Percentiles rank a stretch among this genome's conserved stretches.
phyloP scores from a whole-genome alignment of 495 filamentous ascomycete species.

The Choiromyces venosus region DNA sequence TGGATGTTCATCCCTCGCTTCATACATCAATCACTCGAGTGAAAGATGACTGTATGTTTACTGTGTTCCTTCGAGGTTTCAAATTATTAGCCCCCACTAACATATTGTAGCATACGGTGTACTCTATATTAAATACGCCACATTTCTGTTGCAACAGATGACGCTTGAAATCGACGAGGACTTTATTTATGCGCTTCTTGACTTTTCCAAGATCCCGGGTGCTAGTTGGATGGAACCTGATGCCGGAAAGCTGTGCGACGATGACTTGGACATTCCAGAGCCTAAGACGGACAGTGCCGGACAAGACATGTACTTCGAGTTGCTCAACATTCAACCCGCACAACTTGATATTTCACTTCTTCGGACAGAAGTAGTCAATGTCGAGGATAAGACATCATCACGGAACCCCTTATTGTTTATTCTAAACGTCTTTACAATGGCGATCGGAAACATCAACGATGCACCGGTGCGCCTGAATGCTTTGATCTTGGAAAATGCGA shows the following conservation, averaged over 20 bases:
- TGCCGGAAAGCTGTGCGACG: slow-evolving; percentile 81
- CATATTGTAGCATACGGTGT: slow-evolving; percentile 66
- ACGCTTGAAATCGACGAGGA: slow-evolving; percentile 96
- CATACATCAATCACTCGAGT: slow-evolving; percentile 86
- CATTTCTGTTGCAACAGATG: slow-evolving; percentile 91
- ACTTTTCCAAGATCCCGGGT: slow-evolving; percentile 90
- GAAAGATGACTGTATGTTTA: slow-evolving; percentile 70
- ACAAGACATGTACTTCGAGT: slow-evolving; percentile 95
- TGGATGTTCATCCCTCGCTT: slow-evolving; percentile 91
- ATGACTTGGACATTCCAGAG: slow-evolving; percentile 83
- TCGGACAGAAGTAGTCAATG: slow-evolving; percentile 92
- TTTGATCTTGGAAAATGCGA: slow-evolving; percentile 89
- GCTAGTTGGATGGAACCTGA: slow-evolving; percentile 82
- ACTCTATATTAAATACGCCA: slow-evolving; percentile 97
- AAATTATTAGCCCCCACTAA: slow-evolving; percentile 13
- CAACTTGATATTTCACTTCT: slow-evolving; percentile 96
- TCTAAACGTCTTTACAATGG: slow-evolving; percentile 97
- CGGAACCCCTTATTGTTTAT: slow-evolving; percentile 96
- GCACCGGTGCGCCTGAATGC: slow-evolving; percentile 89
- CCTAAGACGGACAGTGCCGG: slow-evolving; percentile 74
- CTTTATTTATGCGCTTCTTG: slow-evolving; percentile 90
- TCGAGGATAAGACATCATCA: slow-evolving; percentile 83
- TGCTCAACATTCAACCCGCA: slow-evolving; percentile 94
- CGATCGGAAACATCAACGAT: slow-evolving; percentile 96
- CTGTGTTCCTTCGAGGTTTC: neutral